Conservation (phyloP, 495 filamentous ascomycete genomes). For the Umbilicaria muhlenbergii region DNA sequence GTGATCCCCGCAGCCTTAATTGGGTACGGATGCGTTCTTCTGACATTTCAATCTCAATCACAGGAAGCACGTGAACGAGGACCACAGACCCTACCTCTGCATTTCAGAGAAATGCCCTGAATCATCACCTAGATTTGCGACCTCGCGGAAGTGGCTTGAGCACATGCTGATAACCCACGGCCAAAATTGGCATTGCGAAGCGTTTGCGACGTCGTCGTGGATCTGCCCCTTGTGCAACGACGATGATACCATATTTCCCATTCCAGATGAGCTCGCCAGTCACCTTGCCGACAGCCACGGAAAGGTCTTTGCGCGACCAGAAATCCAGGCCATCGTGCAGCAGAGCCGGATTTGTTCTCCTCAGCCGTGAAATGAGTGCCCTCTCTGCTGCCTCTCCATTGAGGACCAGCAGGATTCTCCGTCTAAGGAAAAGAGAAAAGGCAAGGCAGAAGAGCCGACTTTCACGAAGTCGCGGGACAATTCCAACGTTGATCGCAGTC, state of each 20-base stretch:
- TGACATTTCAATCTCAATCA: too few species aligned
- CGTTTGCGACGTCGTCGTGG: background rate
- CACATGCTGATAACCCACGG: constrained; percentile 1
- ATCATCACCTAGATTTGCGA: too few species aligned
- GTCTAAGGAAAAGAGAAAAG: constrained; percentile 10
- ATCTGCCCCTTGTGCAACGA: background rate
- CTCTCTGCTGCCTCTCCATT: constrained; percentile 2
- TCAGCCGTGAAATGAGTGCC: background rate
- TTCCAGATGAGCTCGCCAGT: background rate
- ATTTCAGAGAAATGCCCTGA: too few species aligned
- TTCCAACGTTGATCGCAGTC: too few species aligned
- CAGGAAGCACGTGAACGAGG: too few species aligned
- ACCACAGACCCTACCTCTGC: too few species aligned
- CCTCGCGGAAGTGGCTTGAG: background rate
- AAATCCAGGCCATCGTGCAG: background rate
- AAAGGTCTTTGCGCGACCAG: background rate
- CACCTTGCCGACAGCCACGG: background rate
- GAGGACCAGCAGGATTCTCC: background rate
- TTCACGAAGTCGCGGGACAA: too few species aligned
- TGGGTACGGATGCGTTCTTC: too few species aligned
- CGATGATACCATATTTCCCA: background rate
- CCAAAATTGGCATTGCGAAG: background rate
- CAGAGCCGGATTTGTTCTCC: background rate
- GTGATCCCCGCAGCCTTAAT: too few species aligned
- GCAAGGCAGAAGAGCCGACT: too few species aligned